phyloP scores from a whole-genome alignment of 2,329 filamentous ascomycete species.

The Magnaporthiopsis incrustans region DNA sequence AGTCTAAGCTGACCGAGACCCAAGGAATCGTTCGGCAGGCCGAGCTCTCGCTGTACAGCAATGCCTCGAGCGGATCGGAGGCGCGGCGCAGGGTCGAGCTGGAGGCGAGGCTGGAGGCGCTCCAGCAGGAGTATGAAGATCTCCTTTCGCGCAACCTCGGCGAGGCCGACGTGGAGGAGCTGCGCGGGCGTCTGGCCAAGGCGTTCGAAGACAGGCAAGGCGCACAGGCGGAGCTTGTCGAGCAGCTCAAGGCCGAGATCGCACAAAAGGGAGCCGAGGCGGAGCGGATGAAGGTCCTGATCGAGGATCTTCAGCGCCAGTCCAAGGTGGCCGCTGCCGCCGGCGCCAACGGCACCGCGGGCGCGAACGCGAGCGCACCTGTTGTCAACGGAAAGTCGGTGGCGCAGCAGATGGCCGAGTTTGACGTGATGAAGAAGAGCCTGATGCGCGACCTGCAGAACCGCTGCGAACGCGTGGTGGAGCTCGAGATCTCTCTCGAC shows the following conservation, averaged over 20 bases:
- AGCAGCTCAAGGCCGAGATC: conserved; percentile 70
- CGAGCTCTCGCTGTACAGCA: conserved; percentile 74
- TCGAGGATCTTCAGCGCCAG: conserved; percentile 71
- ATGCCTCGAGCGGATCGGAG: conserved; percentile 54
- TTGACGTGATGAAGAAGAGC: conserved; percentile 99
- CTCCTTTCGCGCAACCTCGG: conserved; percentile 71
- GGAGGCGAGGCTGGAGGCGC: conserved; percentile 62
- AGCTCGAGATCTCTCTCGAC: conserved; percentile 94
- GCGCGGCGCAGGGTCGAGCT: conserved; percentile 66
- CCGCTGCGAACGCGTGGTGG: conserved; percentile 93
- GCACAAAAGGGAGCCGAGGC: conserved; percentile 74
- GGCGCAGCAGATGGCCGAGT: conserved; percentile 96
- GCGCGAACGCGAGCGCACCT: conserved; percentile 35
- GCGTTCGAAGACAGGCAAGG: conserved; percentile 70
- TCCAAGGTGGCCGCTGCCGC: conserved; percentile 54
- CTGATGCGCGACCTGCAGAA: conserved; percentile 98
- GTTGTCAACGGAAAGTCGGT: conserved; percentile 82
- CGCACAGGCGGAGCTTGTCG: conserved; percentile 62
- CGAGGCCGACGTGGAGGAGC: conserved; percentile 71
- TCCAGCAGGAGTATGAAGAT: conserved; percentile 80
- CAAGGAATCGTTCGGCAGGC: conserved; percentile 90
- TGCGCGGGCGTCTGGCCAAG: conserved; percentile 72
- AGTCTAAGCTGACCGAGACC: conserved; percentile 73
- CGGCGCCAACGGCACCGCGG: conserved; percentile 39
- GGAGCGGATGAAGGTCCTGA: conserved; percentile 66